Conservation (phyloP, 345 rosid species). For the Raphanus sativus region DNA sequence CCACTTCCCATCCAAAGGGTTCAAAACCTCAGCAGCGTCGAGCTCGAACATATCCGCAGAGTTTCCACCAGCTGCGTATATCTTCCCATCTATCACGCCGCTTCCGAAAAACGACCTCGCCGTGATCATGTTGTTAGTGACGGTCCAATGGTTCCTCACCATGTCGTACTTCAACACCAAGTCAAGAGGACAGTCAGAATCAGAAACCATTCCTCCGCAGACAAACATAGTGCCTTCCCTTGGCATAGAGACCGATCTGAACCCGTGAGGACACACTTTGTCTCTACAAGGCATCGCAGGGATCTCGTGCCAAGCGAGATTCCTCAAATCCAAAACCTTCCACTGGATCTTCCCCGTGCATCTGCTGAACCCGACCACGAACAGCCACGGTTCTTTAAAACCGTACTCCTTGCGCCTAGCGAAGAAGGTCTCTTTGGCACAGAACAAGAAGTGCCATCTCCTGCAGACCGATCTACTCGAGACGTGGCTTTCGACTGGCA, state of each 20-base stretch:
- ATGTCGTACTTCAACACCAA: slow-evolving; percentile 76
- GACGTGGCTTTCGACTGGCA: slow-evolving; percentile 68
- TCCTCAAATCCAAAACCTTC: slow-evolving; percentile 74
- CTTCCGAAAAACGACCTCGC: slow-evolving; percentile 79
- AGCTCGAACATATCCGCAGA: slow-evolving; percentile 70
- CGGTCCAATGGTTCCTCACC: slow-evolving; percentile 80
- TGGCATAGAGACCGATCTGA: slow-evolving; percentile 66
- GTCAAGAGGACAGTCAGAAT: slow-evolving; percentile 76
- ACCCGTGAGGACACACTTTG: slow-evolving; percentile 75
- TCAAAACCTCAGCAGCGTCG: slow-evolving; percentile 70
- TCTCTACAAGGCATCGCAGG: slow-evolving; percentile 85
- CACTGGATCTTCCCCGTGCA: slow-evolving; percentile 78
- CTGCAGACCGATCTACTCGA: slow-evolving; percentile 70
- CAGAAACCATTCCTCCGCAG: slow-evolving; percentile 85
- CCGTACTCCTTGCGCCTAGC: slow-evolving; percentile 65
- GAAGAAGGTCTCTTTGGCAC: slow-evolving; percentile 69
- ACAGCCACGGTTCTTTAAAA: slow-evolving; percentile 82
- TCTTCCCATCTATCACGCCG: slow-evolving; percentile 67
- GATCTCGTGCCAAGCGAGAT: slow-evolving; percentile 76
- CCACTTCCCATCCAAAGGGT: slow-evolving; percentile 70
- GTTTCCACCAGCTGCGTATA: slow-evolving; percentile 87
- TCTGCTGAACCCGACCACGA: slow-evolving; percentile 69
- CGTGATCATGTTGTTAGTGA: slow-evolving; percentile 57
- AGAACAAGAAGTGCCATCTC: slow-evolving; percentile 72
- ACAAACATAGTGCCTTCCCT: slow-evolving; percentile 63